phyloP scores from a whole-genome alignment of 2,329 filamentous ascomycete genomes.

The Exophiala sideris region DNA sequence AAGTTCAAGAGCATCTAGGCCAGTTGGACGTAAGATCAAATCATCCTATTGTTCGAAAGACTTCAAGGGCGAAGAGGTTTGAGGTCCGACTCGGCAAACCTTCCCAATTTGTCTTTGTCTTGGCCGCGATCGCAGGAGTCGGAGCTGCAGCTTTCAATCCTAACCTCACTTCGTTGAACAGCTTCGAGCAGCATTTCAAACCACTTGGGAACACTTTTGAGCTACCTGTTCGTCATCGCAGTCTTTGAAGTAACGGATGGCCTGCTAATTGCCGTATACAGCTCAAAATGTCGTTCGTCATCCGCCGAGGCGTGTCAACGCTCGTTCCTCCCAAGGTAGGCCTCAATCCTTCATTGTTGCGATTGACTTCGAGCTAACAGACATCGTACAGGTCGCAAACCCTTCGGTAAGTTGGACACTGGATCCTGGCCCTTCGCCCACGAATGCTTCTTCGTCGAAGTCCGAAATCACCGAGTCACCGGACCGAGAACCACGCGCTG shows the following conservation, averaged over 20 bases:
- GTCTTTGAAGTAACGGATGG: neutral
- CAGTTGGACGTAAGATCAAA: too few species aligned
- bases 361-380: constrained; percentile 8
- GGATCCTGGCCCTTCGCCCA: neutral
- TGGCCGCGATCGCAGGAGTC: constrained; percentile 3
- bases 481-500: neutral
- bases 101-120: neutral
- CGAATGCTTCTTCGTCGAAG: neutral
- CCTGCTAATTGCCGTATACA: constrained; percentile 5
- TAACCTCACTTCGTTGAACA: constrained; percentile 7
- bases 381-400: constrained; percentile 17
- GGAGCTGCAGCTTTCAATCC: constrained; percentile 10
- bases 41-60: too few species aligned
- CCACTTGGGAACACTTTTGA: constrained; percentile 14
- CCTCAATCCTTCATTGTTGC: constrained; percentile 3
- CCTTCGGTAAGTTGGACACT: constrained; percentile 20
- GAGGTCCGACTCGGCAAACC: neutral
- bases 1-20: too few species aligned
- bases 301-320: constrained; percentile 90
- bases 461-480: neutral
- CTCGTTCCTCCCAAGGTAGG: constrained; percentile 97
- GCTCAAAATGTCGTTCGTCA: constrained; percentile 84
- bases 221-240: constrained; percentile 9
- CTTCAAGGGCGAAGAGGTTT: too few species aligned
- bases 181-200: constrained; percentile 11